A percentile compares a stretch with the other conserved stretches of the same genome.
Evolutionary conservation across 345 rosid genomes (phyloP).

Genomic region (Populus ilicifolia): DNA sequence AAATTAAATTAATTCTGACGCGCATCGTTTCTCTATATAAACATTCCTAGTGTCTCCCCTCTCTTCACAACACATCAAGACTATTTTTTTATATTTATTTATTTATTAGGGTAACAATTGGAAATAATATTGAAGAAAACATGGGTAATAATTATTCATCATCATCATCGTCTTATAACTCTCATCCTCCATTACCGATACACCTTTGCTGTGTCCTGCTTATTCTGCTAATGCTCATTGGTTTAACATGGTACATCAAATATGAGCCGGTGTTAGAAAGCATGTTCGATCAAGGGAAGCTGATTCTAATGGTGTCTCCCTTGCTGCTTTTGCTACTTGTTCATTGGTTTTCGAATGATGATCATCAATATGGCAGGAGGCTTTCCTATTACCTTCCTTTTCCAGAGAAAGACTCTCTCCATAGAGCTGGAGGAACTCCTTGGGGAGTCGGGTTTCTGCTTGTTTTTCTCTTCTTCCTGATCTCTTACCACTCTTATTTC

Average conservation of each 20-base stretch:
- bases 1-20: not conserved
- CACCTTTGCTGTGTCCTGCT: slow-evolving; percentile 49
- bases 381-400: slow-evolving; percentile 25
- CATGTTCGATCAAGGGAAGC: slow-evolving; percentile 44
- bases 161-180: slow-evolving; percentile 11
- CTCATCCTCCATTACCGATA: slow-evolving; percentile 28
- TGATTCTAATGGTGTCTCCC: slow-evolving; percentile 41
- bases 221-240: slow-evolving; percentile 37
- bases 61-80: not conserved
- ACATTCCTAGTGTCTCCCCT: not conserved
- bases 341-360: slow-evolving; percentile 41
- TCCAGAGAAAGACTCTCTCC: slow-evolving; percentile 43
- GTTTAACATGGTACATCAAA: slow-evolving; percentile 48
- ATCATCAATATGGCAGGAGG: slow-evolving; percentile 9
- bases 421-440: slow-evolving; percentile 52
- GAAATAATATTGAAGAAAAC: not conserved
- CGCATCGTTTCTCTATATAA: not conserved
- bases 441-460: slow-evolving; percentile 59
- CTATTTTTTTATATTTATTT: no score
- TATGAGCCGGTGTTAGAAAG: slow-evolving; percentile 48
- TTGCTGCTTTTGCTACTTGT: slow-evolving; percentile 40
- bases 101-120: not conserved
- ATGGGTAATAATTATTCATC: slow-evolving; percentile 30
- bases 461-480: slow-evolving; percentile 46
- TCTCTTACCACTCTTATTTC: slow-evolving; percentile 50